A percentile compares a stretch with the other conserved stretches of the same genome.
These are phyloP conservation scores for Syzygium grande DNA, from an alignment of 345 rosid species.

Conservation along the genomic window DNA sequence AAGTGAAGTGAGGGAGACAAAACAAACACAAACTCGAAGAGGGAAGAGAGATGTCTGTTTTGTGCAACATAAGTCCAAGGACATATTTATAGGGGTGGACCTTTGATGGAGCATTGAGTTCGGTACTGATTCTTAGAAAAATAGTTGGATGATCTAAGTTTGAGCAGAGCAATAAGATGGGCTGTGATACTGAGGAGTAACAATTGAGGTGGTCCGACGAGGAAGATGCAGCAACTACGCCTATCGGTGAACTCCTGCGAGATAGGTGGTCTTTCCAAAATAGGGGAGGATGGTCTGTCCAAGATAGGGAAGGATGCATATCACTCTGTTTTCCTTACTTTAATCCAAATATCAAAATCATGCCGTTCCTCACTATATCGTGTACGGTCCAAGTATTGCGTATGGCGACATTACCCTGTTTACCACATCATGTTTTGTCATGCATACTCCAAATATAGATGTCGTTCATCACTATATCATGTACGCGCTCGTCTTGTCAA, in stretches of 20 bases:
- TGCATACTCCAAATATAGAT: too few species aligned
- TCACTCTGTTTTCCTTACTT: too few species aligned
- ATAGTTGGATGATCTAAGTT: not conserved
- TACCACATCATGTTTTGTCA: too few species aligned
- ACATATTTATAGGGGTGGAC: not conserved
- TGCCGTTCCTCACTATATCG: too few species aligned
- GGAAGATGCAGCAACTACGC: not conserved
- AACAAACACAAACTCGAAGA: not conserved
- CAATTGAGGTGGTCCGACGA: not conserved
- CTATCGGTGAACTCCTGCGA: not conserved
- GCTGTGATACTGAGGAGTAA: not conserved
- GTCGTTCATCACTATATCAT: too few species aligned
- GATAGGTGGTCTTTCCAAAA: not conserved
- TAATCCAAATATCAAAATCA: too few species aligned
- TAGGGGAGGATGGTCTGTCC: not conserved
- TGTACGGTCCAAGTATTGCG: too few species aligned
- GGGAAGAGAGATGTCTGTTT: not conserved
- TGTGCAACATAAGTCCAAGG: not conserved
- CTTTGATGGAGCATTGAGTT: not conserved
- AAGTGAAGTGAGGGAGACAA: not conserved
- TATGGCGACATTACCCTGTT: too few species aligned
- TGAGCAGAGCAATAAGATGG: not conserved
- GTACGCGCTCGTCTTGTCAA: not conserved
- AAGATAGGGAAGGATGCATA: not conserved
- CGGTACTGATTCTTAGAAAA: not conserved